Base-by-base conservation (phyloP, 176 grass and related monocot species). In the Paspalum notatum region DNA sequence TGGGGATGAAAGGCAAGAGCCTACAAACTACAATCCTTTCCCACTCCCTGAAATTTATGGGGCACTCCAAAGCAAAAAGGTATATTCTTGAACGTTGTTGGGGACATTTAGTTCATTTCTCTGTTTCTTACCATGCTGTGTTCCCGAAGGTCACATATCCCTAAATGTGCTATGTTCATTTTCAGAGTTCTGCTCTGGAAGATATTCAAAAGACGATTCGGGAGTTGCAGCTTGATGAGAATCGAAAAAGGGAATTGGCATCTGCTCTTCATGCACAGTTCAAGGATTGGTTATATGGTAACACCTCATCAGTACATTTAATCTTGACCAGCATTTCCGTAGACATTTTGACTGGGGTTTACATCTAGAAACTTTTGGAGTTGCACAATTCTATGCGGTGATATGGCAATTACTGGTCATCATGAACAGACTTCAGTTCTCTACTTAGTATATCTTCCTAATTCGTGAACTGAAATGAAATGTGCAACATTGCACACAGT, bases 201-300 rank as follows among this genome's bases (percentile, higher is more conserved):
- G 93, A 91, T 86, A 88, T 90, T 63, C 89, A 93, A 73, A 91
- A 88, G 87, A 85, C 72, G 51, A 88, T 95, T 49, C 81, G 93
- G 73, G 91, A 89, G 57, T 72, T 95, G 62, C 88, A 93, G 91
- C 66, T 99, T 84, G 93, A 95, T 85, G 96, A 95, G 27, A 95
- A 84, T 78, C 86, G 93, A 76, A 95, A 91, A 59, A 83, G 85
- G 64, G 96, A 99, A 79, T 84, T 99, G 72, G 82, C 93, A 50
- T 84, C 77, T 43, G 89, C 90, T n/a, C 89, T 99, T 78, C 96
- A 99, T 62, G 82, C 76, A 32, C 96, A 99, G 83, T 99, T 99
- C 87, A 95, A 84, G 77, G 96, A 99, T 50, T 99, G 96, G 96
- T 83, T 99, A 87, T 99, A 99, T 12, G 91, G 96, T 99, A 99